Evolutionary conservation across 352 stramenopile genomes (phyloP).

Genomic region (Pythium dissotocum): DNA sequence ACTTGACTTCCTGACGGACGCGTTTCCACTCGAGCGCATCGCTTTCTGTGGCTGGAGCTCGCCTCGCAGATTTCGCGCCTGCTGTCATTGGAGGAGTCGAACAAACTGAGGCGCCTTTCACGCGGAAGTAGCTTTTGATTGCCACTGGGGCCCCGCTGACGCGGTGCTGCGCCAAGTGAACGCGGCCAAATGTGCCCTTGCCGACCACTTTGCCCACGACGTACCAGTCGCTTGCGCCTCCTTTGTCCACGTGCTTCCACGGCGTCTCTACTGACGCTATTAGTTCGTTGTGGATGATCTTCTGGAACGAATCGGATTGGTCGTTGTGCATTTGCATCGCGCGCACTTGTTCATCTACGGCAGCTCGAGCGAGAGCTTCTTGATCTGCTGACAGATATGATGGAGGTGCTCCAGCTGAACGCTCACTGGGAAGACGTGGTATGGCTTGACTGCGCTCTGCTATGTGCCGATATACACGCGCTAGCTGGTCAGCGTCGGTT

Average conservation of each 20-base stretch:
- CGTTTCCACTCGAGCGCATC: conserved; percentile 61
- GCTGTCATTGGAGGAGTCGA: conserved; percentile 16
- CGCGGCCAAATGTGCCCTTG: conserved; percentile 53
- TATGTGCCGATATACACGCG: background rate
- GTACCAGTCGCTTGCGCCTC: conserved; percentile 40
- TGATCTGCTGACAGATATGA: background rate
- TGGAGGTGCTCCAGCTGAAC: background rate
- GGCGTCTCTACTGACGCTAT: background rate
- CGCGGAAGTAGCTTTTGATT: conserved; percentile 67
- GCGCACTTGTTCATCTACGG: background rate
- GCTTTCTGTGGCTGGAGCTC: conserved; percentile 5
- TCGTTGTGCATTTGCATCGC: background rate
- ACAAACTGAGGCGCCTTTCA: conserved; percentile 39
- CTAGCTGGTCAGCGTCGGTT: background rate
- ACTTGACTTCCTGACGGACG: conserved; percentile 51
- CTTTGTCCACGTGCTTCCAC: conserved; percentile 15
- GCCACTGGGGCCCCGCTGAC: conserved; percentile 45
- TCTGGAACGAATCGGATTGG: background rate
- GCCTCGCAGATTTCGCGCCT: conserved; percentile 1
- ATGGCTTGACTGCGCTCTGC: background rate
- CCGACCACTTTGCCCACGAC: conserved; percentile 46
- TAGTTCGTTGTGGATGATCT: background rate
- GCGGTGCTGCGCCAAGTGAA: conserved; percentile 46
- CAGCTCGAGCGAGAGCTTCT: background rate
- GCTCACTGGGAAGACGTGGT: background rate